Evolutionary conservation across 352 stramenopile genomes (phyloP).

Genomic region (Pythium brassicae): DNA sequence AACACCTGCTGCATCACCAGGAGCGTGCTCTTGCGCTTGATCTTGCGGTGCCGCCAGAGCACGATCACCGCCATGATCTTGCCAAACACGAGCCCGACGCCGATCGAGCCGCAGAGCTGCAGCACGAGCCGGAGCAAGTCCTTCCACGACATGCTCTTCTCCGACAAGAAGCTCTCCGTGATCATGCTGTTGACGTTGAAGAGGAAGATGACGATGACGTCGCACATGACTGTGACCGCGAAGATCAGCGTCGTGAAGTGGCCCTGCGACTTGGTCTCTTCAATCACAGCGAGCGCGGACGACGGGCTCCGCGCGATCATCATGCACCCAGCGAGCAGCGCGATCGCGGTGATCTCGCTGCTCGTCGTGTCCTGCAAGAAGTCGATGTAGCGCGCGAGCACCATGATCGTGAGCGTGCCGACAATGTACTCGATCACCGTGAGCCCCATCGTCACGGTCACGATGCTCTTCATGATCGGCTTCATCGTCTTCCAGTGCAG

Average conservation of each 20-base stretch:
- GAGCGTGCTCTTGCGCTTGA: conserved; percentile 49
- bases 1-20: conserved; percentile 33
- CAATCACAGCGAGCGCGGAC: conserved; percentile 61
- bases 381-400: conserved; percentile 52
- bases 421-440: conserved; percentile 62
- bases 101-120: conserved; percentile 47
- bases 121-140: conserved; percentile 22
- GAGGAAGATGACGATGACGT: conserved; percentile 64
- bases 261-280: conserved; percentile 57
- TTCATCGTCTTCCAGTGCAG: conserved; percentile 60
- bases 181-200: conserved; percentile 77
- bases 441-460: conserved; percentile 41
- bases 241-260: conserved; percentile 72
- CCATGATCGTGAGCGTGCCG: conserved; percentile 55
- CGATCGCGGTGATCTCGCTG: conserved; percentile 58
- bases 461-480: conserved; percentile 57
- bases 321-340: conserved; percentile 58
- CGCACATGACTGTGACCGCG: conserved; percentile 64
- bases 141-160: conserved; percentile 40
- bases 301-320: conserved; percentile 68
- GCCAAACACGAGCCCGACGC: conserved; percentile 39
- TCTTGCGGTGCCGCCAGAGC: conserved; percentile 38
- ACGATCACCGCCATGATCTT: conserved; percentile 56
- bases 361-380: conserved; percentile 58
- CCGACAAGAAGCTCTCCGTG: conserved; percentile 53